A percentile compares a stretch with the other conserved stretches of the same genome.
phyloP scores from a whole-genome alignment of 108 stramenopile species.

The Skeletonema tropicum region DNA sequence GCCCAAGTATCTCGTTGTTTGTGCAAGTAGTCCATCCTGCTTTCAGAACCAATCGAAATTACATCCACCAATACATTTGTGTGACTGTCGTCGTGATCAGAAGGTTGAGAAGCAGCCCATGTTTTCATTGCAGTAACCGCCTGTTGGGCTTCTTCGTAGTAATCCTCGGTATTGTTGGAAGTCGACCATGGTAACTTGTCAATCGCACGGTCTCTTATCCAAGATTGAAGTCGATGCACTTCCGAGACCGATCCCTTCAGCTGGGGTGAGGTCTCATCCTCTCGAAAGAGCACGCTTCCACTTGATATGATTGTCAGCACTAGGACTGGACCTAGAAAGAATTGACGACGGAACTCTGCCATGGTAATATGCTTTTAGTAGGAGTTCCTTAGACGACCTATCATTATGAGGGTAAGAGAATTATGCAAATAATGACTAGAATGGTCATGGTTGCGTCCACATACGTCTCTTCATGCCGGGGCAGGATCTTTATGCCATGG shows the following conservation, averaged over 20 bases:
- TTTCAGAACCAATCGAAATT: conserved; percentile 6
- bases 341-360: neutral
- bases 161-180: neutral
- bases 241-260: conserved; percentile 22
- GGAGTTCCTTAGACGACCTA: neutral
- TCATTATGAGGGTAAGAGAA: no score
- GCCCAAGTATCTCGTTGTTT: conserved; percentile 14
- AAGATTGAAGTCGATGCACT: conserved; percentile 22
- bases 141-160: conserved; percentile 3
- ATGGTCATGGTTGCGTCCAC: no score
- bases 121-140: neutral
- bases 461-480: no score
- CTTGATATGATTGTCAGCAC: neutral
- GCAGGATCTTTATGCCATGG: no score
- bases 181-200: conserved; percentile 14
- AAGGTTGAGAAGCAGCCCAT: conserved; percentile 11
- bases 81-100: neutral
- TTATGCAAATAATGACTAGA: no score
- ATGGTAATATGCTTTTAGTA: neutral
- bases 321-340: neutral
- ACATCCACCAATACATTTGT: conserved; percentile 15
- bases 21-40: neutral
- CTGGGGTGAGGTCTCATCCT: neutral
- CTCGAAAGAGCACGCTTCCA: neutral
- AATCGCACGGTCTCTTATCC: conserved; percentile 27